These are phyloP conservation scores for Saturnispora hagleri DNA, from an alignment of 805 yeast genomes.

Conservation along the genomic window DNA sequence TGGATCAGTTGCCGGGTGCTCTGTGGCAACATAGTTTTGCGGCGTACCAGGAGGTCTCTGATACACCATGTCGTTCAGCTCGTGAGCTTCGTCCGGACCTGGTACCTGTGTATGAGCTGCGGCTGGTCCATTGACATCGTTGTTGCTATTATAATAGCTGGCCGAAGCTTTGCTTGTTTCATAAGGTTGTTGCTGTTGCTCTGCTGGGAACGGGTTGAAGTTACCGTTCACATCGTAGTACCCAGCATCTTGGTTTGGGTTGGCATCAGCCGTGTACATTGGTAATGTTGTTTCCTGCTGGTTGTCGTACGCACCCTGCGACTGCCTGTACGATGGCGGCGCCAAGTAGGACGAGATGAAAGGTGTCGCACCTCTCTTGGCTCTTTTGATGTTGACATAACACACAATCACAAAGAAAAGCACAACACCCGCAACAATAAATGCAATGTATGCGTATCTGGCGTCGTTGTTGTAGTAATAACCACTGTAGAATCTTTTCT, in stretches of 20 bases:
- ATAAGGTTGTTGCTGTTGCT: not conserved
- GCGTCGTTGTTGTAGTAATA: constrained; percentile 22
- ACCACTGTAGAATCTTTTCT: not conserved
- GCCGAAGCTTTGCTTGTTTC: not conserved
- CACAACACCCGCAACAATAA: constrained; percentile 42
- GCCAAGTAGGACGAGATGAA: constrained; percentile 44
- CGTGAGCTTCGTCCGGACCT: not conserved
- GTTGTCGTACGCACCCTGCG: constrained; percentile 43
- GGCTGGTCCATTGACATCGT: not conserved
- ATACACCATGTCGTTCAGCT: not conserved
- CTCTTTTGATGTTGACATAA: constrained; percentile 45
- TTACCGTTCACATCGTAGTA: constrained; percentile 59
- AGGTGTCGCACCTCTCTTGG: constrained; percentile 46
- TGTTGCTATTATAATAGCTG: not conserved
- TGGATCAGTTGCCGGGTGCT: not conserved
- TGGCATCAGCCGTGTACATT: constrained; percentile 54
- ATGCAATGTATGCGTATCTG: constrained; percentile 58
- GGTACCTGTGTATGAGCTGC: not conserved
- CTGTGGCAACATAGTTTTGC: not conserved
- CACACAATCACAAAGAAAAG: constrained; percentile 42
- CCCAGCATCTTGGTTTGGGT: constrained; percentile 64
- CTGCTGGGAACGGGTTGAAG: constrained; percentile 25
- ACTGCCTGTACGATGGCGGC: constrained; percentile 68
- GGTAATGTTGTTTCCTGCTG: constrained; percentile 37
- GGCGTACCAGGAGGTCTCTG: constrained; percentile 4